Evolutionary conservation across 1,139 yeast genomes (phyloP).

Genomic region (Blastobotrys petasosporus): DNA sequence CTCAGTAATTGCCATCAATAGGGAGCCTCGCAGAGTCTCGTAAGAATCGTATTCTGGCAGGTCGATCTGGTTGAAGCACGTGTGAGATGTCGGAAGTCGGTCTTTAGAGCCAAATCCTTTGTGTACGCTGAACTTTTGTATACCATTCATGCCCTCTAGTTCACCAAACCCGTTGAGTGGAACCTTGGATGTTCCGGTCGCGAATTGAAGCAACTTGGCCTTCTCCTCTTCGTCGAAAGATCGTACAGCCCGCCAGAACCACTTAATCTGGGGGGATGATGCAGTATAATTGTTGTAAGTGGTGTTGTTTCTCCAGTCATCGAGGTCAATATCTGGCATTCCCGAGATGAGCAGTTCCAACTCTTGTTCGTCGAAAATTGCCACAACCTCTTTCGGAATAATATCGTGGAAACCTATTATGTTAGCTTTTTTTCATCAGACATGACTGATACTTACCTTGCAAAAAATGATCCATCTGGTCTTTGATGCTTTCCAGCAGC

Average conservation of each 20-base stretch:
- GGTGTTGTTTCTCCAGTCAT: constrained; percentile 90
- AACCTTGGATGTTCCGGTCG: constrained; percentile 96
- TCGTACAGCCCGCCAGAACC: constrained; percentile 98
- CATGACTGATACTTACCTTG: constrained; percentile 30
- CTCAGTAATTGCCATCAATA: constrained; percentile 82
- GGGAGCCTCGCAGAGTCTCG: constrained; percentile 73
- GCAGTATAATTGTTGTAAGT: constrained; percentile 78
- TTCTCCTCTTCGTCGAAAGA: constrained; percentile 92
- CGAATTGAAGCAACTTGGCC: constrained; percentile 89
- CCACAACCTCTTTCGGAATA: constrained; percentile 77
- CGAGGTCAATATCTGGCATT: constrained; percentile 90
- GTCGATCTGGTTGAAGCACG: constrained; percentile 93
- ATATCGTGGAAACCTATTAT: constrained; percentile 76
- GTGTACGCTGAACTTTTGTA: constrained; percentile 82
- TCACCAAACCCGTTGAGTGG: constrained; percentile 93
- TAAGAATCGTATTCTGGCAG: constrained; percentile 89
- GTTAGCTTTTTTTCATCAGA: constrained; percentile 1
- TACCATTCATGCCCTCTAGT: constrained; percentile 82
- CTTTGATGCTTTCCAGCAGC: constrained; percentile 73
- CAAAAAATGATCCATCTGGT: constrained; percentile 81
- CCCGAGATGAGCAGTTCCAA: constrained; percentile 89
- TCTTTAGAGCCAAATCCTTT: constrained; percentile 83
- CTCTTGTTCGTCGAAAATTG: constrained; percentile 94
- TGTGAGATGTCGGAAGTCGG: constrained; percentile 90
- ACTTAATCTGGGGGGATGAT: constrained; percentile 81